Evolutionary conservation across 257 asterid genomes (phyloP).

Genomic region (Nemophila menziesii): DNA sequence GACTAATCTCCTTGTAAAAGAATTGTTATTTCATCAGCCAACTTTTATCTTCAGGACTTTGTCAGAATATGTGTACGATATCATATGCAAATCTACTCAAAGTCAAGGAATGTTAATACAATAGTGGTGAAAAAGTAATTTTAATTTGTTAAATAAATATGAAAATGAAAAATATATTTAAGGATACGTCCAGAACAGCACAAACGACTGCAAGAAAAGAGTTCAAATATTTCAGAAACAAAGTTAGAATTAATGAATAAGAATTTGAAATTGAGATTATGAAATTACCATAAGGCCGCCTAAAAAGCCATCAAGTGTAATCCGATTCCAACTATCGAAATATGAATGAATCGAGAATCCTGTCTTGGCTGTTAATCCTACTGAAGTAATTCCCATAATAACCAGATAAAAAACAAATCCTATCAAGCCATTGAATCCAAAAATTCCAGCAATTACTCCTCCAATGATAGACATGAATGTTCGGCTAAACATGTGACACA

Average conservation of each 20-base stretch:
- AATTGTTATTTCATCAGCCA: background rate
- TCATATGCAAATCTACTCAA: conserved; percentile 72
- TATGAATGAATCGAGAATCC: conserved; percentile 56
- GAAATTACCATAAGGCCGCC: conserved; percentile 87
- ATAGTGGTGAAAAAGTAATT: background rate
- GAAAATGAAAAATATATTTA: conserved; percentile 7
- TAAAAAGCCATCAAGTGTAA: conserved; percentile 60
- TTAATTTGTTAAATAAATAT: background rate
- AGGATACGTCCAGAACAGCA: conserved; percentile 99
- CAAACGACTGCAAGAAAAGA: conserved; percentile 75
- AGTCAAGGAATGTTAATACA: conserved; percentile 40
- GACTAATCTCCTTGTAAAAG: too few relatives aligned
- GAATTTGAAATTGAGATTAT: too few relatives aligned
- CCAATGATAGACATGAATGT: conserved; percentile 90
- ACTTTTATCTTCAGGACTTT: conserved; percentile 5
- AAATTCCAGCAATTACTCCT: conserved; percentile 73
- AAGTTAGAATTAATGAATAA: background rate
- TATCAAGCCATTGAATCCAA: conserved; percentile 58
- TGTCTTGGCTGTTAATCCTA: conserved; percentile 71
- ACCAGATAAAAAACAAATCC: conserved; percentile 69
- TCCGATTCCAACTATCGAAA: conserved; percentile 73
- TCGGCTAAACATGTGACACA: conserved; percentile 36
- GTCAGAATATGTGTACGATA: conserved; percentile 82
- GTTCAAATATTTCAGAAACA: conserved; percentile 14
- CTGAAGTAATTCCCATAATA: conserved; percentile 71